Base-by-base conservation (phyloP, 2,329 filamentous ascomycete genomes). In the Salinomyces thailandicus region DNA sequence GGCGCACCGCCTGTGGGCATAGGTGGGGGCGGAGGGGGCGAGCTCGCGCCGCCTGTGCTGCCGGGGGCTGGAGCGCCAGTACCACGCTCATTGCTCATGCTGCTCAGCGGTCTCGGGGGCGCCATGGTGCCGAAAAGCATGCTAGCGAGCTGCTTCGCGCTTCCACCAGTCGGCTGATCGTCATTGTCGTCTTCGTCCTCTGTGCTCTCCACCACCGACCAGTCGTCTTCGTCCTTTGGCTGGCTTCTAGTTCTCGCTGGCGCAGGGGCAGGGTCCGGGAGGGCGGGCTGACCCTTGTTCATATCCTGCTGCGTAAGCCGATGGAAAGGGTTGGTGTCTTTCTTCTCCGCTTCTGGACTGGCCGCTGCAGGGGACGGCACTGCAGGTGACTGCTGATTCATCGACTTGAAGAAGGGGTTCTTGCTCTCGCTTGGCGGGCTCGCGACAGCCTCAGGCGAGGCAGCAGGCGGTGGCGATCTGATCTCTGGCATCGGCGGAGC, bases 71-170 rank as follows among this genome's bases (percentile, higher is more conserved):
- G 57, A 12, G 55, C 53, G 55, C 61, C 26, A 57, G 62, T 52
- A 15, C 58, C 60, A 5, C 55, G 48, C 54, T 64, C 39, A 47
- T 82, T 78, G 37, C 83, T 85, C 59, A 84, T 77, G 5, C 85
- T 81, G 14, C 85, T 93, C 30, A 95, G 64, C 18, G 89, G 87
- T 35, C 89, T 78, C 11, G 91, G 89, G 26, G 91, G 89, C 7
- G 76, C 89, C 87, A 98, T 96, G 35, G 87, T 94, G 41, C 91
- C 89, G 58, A 98, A 98, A 14, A 98, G 72, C 42, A 95, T 91
- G 5, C 85, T 93, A 12, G 91, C 91, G 24, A 98, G 75, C 51
- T 94, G 85, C 42, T 93, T 91, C 33, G 91, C 91, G 49, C 77
- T 85, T 41, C 81, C 79, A 37, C 85, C 85, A 34, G 7, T 79